A percentile compares a stretch with the other conserved stretches of the same genome.
These are phyloP conservation scores for Quercus tomentella DNA, from an alignment of 331 rosid species.

Conservation along the genomic window DNA sequence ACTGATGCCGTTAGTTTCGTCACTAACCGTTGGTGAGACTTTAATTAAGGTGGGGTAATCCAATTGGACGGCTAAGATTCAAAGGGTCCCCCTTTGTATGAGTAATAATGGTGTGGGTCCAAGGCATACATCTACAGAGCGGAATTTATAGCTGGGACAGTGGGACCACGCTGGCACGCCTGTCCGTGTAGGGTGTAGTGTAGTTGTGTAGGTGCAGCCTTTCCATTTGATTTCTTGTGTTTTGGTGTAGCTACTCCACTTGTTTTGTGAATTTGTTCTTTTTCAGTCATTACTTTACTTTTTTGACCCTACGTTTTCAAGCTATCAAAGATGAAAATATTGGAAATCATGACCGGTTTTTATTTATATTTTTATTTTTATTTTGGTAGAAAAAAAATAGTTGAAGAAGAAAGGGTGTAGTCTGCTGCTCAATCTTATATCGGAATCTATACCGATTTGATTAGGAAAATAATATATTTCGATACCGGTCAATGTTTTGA, in stretches of 20 bases:
- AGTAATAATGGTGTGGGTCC: neutral
- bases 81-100: neutral
- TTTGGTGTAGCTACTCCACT: neutral
- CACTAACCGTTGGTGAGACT: neutral
- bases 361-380: no score
- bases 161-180: neutral
- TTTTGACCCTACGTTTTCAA: no score
- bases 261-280: neutral
- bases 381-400: no score
- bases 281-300: neutral
- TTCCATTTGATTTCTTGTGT: neutral
- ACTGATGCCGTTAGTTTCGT: neutral
- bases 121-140: neutral
- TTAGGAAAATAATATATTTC: no score
- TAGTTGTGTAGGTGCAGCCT: neutral
- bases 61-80: neutral
- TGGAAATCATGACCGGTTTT: no score
- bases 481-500: accelerated
- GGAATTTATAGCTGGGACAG: neutral
- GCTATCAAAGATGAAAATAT: no score
- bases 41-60: neutral
- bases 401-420: no score
- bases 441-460: accelerated
- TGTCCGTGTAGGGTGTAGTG: no score
- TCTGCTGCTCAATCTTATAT: no score